Evolutionary conservation across 2,329 filamentous ascomycete genomes (phyloP), one percentile per base, ranked within the genome.

Genomic region (Fusarium penzigii): DNA sequence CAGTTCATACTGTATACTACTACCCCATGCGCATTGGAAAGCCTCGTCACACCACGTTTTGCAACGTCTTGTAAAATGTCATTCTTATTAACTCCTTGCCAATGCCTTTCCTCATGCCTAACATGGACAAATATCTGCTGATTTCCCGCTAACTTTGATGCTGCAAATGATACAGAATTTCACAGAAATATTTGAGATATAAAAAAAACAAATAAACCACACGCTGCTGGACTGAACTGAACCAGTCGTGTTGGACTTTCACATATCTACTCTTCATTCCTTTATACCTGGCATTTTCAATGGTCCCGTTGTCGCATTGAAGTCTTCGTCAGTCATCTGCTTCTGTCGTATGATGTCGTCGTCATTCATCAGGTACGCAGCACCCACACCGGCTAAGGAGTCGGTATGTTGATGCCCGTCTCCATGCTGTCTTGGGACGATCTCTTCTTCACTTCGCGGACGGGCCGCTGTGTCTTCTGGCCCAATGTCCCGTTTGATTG

Each of bases 291-390:
- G 38, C 34, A 25, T 25, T 25, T 49, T 42, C 51, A 43, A 46
- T 34, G 34, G 42, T 49, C 41, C n/a, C 34, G 55, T 47, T 42
- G 46, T 36, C 44, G 39, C 48, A 16, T 47, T 54, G 46, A 55
- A 50, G 46, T 55, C 48, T 20, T 65, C 55, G 45, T 65, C 55
- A 53, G 56, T 63, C 54, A 43, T 55, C 32, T 51, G 43, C 42
- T 52, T 59, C 40, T 50, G 43, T 53, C 59, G 51, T 52, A 34
- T 57, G 44, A 39, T 43, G 47, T 64, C 48, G 40, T 62, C 57
- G 45, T 55, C 41, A 58, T 53, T 58, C 40, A 42, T 58, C 42
- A 57, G 25, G 43, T 57, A 43, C 41, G 42, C 45, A 29, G 47
- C 52, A 16, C 58, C 57, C 20, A 50, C 52, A 10, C 49, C 44